Conservation (phyloP, 345 rosid genomes). For the Syzygium aqueum region DNA sequence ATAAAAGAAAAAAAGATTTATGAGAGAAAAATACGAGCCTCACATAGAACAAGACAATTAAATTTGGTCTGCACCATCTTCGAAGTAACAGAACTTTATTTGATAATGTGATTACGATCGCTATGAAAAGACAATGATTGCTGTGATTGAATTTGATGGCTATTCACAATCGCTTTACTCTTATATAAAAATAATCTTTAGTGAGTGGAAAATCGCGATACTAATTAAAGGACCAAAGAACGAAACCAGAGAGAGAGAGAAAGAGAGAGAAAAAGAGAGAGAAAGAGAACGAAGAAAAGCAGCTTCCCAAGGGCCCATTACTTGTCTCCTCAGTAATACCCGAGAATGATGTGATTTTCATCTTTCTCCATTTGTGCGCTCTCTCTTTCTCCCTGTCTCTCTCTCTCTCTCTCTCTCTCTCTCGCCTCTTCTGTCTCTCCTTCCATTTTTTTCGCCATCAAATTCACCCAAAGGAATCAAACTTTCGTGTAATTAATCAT, state of each 20-base stretch:
- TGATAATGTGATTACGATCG: conserved; percentile 4
- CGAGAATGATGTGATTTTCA: conserved; percentile 30
- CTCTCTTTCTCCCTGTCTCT: conserved; percentile 1
- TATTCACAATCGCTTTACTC: conserved; percentile 4
- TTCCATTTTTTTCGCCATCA: not conserved
- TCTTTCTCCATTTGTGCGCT: conserved; percentile 12
- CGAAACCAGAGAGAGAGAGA: too few species aligned
- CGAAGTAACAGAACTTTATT: not conserved
- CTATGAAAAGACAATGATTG: conserved; percentile 28
- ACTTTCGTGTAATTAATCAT: not conserved
- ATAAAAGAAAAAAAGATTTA: not conserved
- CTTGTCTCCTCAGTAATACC: conserved; percentile 5
- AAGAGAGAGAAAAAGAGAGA: too few species aligned
- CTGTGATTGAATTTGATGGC: conserved; percentile 12
- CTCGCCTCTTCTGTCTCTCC: conserved; percentile 4
- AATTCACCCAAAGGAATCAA: not conserved
- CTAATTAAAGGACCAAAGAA: not conserved
- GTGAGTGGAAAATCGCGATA: conserved; percentile 15
- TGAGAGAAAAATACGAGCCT: not conserved
- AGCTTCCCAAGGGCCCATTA: conserved; percentile 42
- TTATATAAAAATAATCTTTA: not conserved
- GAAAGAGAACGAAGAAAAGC: conserved; percentile 1
- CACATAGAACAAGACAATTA: not conserved
- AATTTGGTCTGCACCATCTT: conserved; percentile 2
- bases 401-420: conserved; percentile 2